Evolutionary conservation across 768 basidiomycete genomes (phyloP), one percentile per base, ranked within the genome.

Genomic region (Suillus brevipes): DNA sequence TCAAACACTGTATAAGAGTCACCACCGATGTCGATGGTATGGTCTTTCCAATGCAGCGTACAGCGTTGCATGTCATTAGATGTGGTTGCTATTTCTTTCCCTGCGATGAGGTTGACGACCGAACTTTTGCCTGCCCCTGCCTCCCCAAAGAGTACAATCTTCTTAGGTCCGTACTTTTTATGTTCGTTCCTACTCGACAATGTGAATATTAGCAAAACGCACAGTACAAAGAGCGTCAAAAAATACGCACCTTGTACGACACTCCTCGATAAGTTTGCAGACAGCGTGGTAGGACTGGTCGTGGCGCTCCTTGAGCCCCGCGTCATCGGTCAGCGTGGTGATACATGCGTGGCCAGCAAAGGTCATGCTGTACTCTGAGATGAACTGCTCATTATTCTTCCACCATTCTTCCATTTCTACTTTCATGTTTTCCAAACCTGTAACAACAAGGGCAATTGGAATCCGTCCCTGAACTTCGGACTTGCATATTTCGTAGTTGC

Each of bases 41-140:
- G 75, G 8, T 64, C 63, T 4, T 64, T 70, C 53, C 68, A 74
- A 20, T 74, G 60, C 31, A 82, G 68, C 8, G 80, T 81, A 56
- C 78, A 76, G 18, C 76, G 74, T 23, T 69, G 68, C 8, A 71
- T 75, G 34, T 73, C 74, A 23, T 72, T 74, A 9, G 79, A 80
- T 20, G 75, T 70, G 12, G 57, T 60, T 1, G 80, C 81, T 18
- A 70, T 42, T 1, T 70, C 63, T 2, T 63, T 18, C 36, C 73
- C 75, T 31, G 72, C 71, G n/a, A 83, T 65, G 70, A 83, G 75
- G 69, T 83, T 83, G 64, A 83, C 72, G 49, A 82, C 72, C 20
- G 80, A 81, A 61, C 83, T 83, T 64, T 83, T 83, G 16, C 79
- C 78, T 60, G 77, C 75, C 2, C 75, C 75, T 2, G 68, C 69